Base-by-base conservation (phyloP, 495 filamentous ascomycete species). In the Extremus antarcticus region DNA sequence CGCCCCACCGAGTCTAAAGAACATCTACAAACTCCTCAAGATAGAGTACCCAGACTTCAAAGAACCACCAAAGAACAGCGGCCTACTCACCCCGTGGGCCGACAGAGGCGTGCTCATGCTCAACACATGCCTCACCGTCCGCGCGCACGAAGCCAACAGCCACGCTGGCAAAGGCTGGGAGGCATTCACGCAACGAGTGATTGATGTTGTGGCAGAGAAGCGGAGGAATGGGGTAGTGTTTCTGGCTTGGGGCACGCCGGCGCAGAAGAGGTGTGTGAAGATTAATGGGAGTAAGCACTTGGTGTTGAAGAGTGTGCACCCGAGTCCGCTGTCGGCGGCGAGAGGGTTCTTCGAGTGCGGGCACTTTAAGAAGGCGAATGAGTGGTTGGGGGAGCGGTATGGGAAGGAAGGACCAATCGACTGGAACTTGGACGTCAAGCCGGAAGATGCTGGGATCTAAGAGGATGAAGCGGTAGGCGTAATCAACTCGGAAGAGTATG, bases 71-170 rank as follows among this genome's bases (percentile, higher is more conserved):
- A 83, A 86, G 43, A 83, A 81, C 19, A 80, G 78, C 13, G 92
- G 92, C 1, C 76, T 94, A 1, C 75, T 98, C 16, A 94, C 80
- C 0, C 89, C 90, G 3, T 98, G 92, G 92, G 91, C 92, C 3
- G 85, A 94, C 59, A 81, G 84, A 23, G 92, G 92, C 45, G 88
- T 98, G 1, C 75, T 98, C 21, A 74, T 97, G 68, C 77, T 98
- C 50, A 98, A 98, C 68, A 88, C 92, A 10, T 91, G 86, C 60
- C 76, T 98, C 16, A 96, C 92, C 0, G 92, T 98, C 41, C 83
- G 87, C 22, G 87, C 87, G 19, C 87, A 91, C 65, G 79, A 90
- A 52, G 80, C 92, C 19, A 89, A 88, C 63, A 86, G 80, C 35
- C 92, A 98, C 67, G 71, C 82, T 0, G 81, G 83, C 60, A 80